A percentile compares a stretch with the other conserved stretches of the same genome.
Evolutionary conservation across 106 monocot species (phyloP).

Genomic region (Apostasia ramifera): DNA sequence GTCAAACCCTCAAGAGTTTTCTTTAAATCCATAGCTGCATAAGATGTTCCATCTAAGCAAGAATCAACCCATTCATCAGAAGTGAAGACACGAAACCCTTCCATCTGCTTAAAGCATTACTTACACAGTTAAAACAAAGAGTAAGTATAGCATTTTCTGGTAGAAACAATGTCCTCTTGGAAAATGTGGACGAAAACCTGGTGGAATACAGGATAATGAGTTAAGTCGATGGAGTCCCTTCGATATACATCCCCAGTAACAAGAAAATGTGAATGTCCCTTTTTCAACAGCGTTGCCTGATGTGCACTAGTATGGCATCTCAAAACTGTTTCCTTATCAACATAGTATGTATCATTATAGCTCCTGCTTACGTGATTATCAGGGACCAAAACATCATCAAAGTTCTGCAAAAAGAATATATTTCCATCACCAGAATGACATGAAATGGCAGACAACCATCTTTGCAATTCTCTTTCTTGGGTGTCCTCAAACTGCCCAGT

Average conservation of each 20-base stretch:
- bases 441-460: neutral
- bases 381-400: conserved; percentile 99
- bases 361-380: conserved; percentile 97
- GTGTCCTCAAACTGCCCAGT: no score
- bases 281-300: conserved; percentile 75
- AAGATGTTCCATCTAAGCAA: conserved; percentile 72
- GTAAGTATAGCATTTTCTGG: neutral
- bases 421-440: conserved; percentile 17
- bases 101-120: conserved; percentile 58
- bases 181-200: conserved; percentile 42
- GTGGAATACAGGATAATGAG: conserved; percentile 99
- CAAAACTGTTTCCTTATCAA: conserved; percentile 74
- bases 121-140: neutral
- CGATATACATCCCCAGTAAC: conserved; percentile 99
- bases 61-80: conserved; percentile 69
- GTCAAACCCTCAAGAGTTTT: conserved; percentile 90
- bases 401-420: conserved; percentile 76
- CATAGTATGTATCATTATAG: conserved; percentile 98
- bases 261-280: conserved; percentile 80
- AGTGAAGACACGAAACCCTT: conserved; percentile 86
- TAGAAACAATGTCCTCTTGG: neutral
- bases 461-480: neutral
- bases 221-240: conserved; percentile 86
- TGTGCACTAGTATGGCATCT: conserved; percentile 99
- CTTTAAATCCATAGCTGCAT: conserved; percentile 81